Conservation (phyloP, 2,329 filamentous ascomycete genomes). For the Triangularia verruculosa region DNA sequence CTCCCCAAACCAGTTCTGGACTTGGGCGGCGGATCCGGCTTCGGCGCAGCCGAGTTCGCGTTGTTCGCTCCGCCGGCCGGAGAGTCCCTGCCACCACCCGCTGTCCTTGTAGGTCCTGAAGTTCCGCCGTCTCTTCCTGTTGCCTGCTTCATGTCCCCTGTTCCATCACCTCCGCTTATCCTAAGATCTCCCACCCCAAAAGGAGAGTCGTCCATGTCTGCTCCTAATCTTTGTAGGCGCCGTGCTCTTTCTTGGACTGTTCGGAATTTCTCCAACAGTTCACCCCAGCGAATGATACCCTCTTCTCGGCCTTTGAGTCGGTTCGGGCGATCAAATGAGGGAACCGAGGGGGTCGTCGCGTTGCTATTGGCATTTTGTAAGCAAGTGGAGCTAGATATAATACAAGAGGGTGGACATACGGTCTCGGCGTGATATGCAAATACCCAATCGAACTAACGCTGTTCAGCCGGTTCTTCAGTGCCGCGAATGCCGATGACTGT, state of each 20-base stretch:
- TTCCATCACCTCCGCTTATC: constrained; percentile 40
- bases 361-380: constrained; percentile 35
- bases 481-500: constrained; percentile 94
- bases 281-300: constrained; percentile 81
- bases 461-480: constrained; percentile 92
- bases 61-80: constrained; percentile 42
- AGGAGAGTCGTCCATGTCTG: constrained; percentile 46
- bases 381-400: constrained; percentile 17
- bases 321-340: constrained; percentile 69
- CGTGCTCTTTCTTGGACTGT: constrained; percentile 83
- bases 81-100: neutral
- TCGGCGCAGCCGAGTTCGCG: constrained; percentile 32
- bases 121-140: neutral
- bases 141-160: neutral
- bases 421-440: constrained; percentile 75
- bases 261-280: constrained; percentile 92
- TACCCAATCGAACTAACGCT: constrained; percentile 97
- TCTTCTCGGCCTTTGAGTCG: constrained; percentile 81
- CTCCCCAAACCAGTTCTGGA: constrained; percentile 62
- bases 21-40: constrained; percentile 46
- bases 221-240: constrained; percentile 60
- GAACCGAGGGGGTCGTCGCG: constrained; percentile 46
- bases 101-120: constrained; percentile 6
- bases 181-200: constrained; percentile 39
- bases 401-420: constrained; percentile 56